A percentile compares a stretch with the other conserved stretches of the same genome.
Conservation (phyloP, 192 early-diverging fungal genomes). For the Spizellomyces punctatus region DNA sequence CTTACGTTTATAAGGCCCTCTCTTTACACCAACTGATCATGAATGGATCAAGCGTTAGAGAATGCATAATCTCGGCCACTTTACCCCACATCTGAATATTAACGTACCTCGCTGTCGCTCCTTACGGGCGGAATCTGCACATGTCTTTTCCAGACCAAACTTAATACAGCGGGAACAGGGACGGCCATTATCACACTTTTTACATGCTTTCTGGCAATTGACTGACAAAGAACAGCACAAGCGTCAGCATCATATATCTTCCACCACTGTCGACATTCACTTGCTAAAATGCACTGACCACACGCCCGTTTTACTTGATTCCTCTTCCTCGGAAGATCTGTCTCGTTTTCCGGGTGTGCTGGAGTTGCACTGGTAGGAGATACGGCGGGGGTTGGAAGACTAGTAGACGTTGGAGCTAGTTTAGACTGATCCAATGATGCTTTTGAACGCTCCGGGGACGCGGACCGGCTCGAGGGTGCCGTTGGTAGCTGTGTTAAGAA, state of each 20-base stretch:
- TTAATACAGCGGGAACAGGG: constrained; percentile 82
- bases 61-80: no score
- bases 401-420: neutral
- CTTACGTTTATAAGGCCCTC: constrained; percentile 77
- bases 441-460: neutral
- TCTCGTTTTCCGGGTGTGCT: neutral
- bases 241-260: neutral
- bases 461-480: neutral
- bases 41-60: no score
- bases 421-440: neutral
- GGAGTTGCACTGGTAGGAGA: neutral
- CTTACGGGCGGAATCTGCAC: constrained; percentile 77
- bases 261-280: neutral
- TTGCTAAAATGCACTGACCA: constrained; percentile 48
- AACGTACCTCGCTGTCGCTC: constrained; percentile 35
- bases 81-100: no score
- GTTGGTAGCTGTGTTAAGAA: neutral
- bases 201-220: constrained; percentile 88
- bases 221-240: constrained; percentile 24
- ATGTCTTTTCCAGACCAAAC: constrained; percentile 68
- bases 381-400: neutral
- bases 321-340: constrained; percentile 48
- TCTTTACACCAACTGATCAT: constrained; percentile 64
- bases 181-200: constrained; percentile 83
- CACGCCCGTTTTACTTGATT: constrained; percentile 90